A percentile compares a stretch with the other conserved stretches of the same genome.
Conservation (phyloP, 805 yeast species). For the Metschnikowia reukaufii region DNA sequence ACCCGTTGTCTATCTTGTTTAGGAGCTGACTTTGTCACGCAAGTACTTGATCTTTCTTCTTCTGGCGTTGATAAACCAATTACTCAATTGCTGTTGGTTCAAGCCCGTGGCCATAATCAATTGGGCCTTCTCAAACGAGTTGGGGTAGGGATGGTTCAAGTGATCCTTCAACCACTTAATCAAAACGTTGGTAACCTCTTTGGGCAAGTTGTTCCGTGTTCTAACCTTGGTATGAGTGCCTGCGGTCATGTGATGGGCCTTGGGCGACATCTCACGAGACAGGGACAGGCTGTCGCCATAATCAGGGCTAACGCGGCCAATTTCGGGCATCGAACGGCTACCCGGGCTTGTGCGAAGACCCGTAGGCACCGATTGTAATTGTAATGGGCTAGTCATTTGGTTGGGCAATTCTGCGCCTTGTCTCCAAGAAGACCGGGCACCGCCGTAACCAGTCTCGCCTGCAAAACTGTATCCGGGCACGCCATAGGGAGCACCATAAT, state of each 20-base stretch:
- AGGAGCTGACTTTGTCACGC: conserved; percentile 36
- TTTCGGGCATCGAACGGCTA: not conserved
- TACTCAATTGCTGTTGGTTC: conserved; percentile 76
- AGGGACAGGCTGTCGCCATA: conserved; percentile 2
- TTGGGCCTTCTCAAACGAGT: conserved; percentile 71
- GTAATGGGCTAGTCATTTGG: conserved; percentile 1
- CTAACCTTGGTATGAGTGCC: conserved; percentile 22
- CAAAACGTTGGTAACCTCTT: conserved; percentile 69
- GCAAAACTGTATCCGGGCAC: conserved; percentile 7
- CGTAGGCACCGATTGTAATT: not conserved
- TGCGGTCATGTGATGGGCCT: conserved; percentile 14
- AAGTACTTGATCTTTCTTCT: conserved; percentile 63
- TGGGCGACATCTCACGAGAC: conserved; percentile 9
- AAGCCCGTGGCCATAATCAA: conserved; percentile 71
- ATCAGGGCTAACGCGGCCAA: not conserved
- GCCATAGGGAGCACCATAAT: conserved; percentile 8
- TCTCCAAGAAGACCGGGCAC: conserved; percentile 3
- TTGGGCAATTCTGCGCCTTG: not conserved
- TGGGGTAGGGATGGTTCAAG: conserved; percentile 80
- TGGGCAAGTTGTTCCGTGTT: conserved; percentile 72
- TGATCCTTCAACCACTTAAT: conserved; percentile 75
- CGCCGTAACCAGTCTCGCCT: conserved; percentile 9
- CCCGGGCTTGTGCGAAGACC: not conserved
- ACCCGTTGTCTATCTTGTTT: too few species aligned
- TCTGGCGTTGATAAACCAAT: conserved; percentile 89